Base-by-base conservation (phyloP, 257 asterid species). In the Ophiorrhiza pumila region DNA sequence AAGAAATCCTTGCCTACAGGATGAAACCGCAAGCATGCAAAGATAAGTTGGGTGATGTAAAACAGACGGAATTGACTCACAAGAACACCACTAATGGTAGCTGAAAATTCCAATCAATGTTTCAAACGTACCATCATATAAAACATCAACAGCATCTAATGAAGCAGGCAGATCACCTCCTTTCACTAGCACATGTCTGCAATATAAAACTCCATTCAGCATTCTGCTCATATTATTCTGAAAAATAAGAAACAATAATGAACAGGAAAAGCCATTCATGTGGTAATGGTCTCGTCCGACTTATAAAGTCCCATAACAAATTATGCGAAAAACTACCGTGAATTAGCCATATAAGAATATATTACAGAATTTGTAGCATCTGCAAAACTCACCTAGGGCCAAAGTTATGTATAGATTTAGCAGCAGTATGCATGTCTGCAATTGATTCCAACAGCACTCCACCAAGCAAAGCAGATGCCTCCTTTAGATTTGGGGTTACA, bases 401-500 rank as follows among this genome's bases (percentile, higher is more conserved):
- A 75, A 91, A 75, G 29, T 66, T 83, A 81, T 91, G 85, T 45
- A 94, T 91, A 50, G 90, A 77, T 80, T 91, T 91, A 64, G 98
- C 99, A 78, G 99, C 99, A 79, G 81, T 84, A 63, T 78, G 96
- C 99, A 94, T 94, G 84, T 94, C 98, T 58, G 87, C 87, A 68
- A 91, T 80, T 74, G 95, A 85, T 81, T 86, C 82, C 75, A 94
- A 69, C 1, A 85, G 83, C 61, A 74, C 67, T 12, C 98, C 95
- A 77, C 95, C 98, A 68, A 94, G 89, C 80, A 94, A 76, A 68
- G 90, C 89, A 77, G 98, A 92, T 3, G 99, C 97, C 82, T 94
- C 98, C 77, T 75, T 88, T 72, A 94, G 65, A 84, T 94, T 94
- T 68, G 99, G 99, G 63, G 99, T 94, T 80, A 90, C 98, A 67